These are phyloP conservation scores for Saccharomycopsis olivae DNA, from an alignment of 805 yeast species.

Conservation along the genomic window DNA sequence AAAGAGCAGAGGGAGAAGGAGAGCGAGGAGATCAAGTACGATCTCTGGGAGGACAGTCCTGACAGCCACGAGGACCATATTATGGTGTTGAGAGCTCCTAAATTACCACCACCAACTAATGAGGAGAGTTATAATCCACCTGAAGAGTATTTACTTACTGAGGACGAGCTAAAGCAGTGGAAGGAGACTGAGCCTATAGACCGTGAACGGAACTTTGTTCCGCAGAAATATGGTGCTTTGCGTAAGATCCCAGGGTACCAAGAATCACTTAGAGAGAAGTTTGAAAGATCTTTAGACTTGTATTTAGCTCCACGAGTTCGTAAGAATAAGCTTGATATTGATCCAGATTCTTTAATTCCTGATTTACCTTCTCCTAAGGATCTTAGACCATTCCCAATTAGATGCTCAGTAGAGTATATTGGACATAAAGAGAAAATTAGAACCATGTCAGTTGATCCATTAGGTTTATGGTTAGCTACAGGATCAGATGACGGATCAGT, in stretches of 20 bases:
- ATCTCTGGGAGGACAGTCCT: constrained; percentile 77
- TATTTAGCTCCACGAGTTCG: constrained; percentile 95
- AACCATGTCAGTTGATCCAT: constrained; percentile 73
- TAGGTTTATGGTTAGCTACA: constrained; percentile 92
- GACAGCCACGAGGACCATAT: constrained; percentile 59
- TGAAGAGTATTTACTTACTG: constrained; percentile 76
- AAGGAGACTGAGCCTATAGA: constrained; percentile 61
- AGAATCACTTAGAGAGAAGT: constrained; percentile 77
- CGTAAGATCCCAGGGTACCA: constrained; percentile 92
- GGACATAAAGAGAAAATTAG: constrained; percentile 85
- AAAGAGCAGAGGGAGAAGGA: constrained; percentile 41
- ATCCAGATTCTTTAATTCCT: constrained; percentile 92
- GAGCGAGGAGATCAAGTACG: constrained; percentile 46
- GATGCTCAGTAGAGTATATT: constrained; percentile 68
- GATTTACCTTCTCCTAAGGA: constrained; percentile 96
- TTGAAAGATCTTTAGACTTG: constrained; percentile 88
- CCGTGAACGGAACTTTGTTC: constrained; percentile 68
- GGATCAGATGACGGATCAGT: constrained; percentile 96
- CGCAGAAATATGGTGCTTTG: constrained; percentile 70
- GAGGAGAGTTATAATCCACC: constrained; percentile 98
- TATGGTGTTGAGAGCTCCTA: constrained; percentile 92
- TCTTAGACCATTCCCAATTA: constrained; percentile 91
- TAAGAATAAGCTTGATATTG: constrained; percentile 80
- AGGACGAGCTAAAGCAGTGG: constrained; percentile 69
- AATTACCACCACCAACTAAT: constrained; percentile 89